A percentile compares a stretch with the other conserved stretches of the same genome.
Evolutionary conservation across 2,329 filamentous ascomycete genomes (phyloP).

Genomic region (Colletotrichum viniferum): DNA sequence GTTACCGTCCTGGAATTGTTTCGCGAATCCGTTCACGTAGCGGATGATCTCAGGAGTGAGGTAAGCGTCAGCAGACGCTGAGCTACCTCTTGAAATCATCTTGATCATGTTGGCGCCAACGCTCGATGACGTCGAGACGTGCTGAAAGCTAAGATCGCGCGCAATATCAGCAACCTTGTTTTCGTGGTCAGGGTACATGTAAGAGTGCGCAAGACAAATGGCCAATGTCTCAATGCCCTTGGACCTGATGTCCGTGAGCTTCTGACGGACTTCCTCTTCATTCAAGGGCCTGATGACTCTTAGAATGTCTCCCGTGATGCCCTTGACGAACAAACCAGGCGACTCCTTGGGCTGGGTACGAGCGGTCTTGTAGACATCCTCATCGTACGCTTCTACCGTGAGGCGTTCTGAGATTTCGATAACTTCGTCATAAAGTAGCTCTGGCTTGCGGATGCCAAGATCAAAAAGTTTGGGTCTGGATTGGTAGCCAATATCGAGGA

Average conservation of each 20-base stretch:
- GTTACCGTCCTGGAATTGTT: slow-evolving; percentile 57
- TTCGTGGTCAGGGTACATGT: slow-evolving; percentile 70
- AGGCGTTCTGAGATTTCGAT: slow-evolving; percentile 76
- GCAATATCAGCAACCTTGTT: slow-evolving; percentile 38
- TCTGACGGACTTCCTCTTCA: slow-evolving; percentile 57
- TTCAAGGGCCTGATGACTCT: slow-evolving; percentile 64
- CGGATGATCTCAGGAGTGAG: slow-evolving; percentile 74
- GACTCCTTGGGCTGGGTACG: background rate
- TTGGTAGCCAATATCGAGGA: slow-evolving; percentile 75
- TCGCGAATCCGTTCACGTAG: slow-evolving; percentile 59
- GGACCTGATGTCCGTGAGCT: slow-evolving; percentile 54
- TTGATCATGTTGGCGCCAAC: slow-evolving; percentile 66
- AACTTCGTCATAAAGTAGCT: slow-evolving; percentile 72
- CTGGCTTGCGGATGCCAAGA: slow-evolving; percentile 69
- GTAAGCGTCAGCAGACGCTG: slow-evolving; percentile 80
- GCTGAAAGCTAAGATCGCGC: slow-evolving; percentile 57
- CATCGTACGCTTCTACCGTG: slow-evolving; percentile 61
- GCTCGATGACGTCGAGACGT: slow-evolving; percentile 52
- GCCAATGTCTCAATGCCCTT: slow-evolving; percentile 68
- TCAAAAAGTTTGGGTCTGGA: slow-evolving; percentile 76
- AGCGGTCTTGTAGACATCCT: slow-evolving; percentile 1
- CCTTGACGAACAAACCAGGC: slow-evolving; percentile 43
- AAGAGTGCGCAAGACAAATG: slow-evolving; percentile 74
- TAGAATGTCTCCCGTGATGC: slow-evolving; percentile 71
- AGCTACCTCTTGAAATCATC: slow-evolving; percentile 75